These are phyloP conservation scores for Aureobasidium sp. DNA, from an alignment of 2,329 filamentous ascomycete species.

Conservation along the genomic window DNA sequence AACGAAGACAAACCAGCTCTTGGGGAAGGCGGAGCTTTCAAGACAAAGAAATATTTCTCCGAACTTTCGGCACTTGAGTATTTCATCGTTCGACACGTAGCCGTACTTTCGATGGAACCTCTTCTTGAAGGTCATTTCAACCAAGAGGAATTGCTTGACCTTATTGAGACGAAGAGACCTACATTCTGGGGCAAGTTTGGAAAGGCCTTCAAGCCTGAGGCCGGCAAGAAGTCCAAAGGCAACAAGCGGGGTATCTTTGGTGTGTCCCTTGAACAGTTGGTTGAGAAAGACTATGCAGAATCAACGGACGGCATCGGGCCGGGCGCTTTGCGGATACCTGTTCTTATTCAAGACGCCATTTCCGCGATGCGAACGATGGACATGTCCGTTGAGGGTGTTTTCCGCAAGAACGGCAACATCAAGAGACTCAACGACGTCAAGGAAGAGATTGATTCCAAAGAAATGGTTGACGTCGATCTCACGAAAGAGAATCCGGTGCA, in stretches of 20 bases:
- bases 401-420: slow-evolving; percentile 98
- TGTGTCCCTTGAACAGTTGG: slow-evolving; percentile 75
- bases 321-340: slow-evolving; percentile 79
- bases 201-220: slow-evolving; percentile 60
- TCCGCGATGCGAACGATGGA: slow-evolving; percentile 98
- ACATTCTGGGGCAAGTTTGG: slow-evolving; percentile 99
- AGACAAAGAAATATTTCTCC: slow-evolving; percentile 81
- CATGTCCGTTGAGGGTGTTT: slow-evolving; percentile 95
- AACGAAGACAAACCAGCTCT: slow-evolving; percentile 37
- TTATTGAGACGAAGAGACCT: slow-evolving; percentile 87
- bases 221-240: slow-evolving; percentile 62
- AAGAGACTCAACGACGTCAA: slow-evolving; percentile 81
- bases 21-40: slow-evolving; percentile 37
- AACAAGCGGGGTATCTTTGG: slow-evolving; percentile 94
- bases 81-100: slow-evolving; percentile 92
- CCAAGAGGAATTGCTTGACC: slow-evolving; percentile 82
- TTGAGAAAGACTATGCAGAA: slow-evolving; percentile 90
- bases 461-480: slow-evolving; percentile 77
- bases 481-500: slow-evolving; percentile 87
- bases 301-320: slow-evolving; percentile 97
- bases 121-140: slow-evolving; percentile 83
- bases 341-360: slow-evolving; percentile 87
- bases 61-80: slow-evolving; percentile 93
- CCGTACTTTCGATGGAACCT: slow-evolving; percentile 90
- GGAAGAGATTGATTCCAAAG: slow-evolving; percentile 77